Evolutionary conservation across 208 protist genomes (phyloP).

Genomic region (Trypanosoma rangeli): DNA sequence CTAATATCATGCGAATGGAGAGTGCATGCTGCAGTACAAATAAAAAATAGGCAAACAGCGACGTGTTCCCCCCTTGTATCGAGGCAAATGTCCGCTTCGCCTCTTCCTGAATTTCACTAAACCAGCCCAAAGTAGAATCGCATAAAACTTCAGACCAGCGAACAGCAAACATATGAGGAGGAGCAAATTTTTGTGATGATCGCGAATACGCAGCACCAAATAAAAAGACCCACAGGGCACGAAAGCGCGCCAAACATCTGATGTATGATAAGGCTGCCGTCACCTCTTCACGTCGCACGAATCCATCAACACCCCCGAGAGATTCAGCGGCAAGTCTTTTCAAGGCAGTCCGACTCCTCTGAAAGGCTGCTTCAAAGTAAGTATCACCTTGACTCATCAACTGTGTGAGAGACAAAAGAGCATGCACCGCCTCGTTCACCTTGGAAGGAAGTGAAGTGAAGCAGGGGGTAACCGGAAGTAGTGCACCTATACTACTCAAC

Average conservation of each 20-base stretch:
- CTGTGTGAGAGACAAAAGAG: slow-evolving; percentile 17
- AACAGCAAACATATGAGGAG: slow-evolving; percentile 72
- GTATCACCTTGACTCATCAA: slow-evolving; percentile 2
- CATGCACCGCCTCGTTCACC: slow-evolving; percentile 14
- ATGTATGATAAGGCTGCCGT: slow-evolving; percentile 36
- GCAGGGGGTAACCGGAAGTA: background rate
- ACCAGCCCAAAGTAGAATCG: slow-evolving; percentile 42
- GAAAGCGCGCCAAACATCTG: slow-evolving; percentile 52
- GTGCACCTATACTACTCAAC: slow-evolving; percentile 12
- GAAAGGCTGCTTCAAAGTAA: slow-evolving; percentile 22
- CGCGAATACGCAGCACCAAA: slow-evolving; percentile 47
- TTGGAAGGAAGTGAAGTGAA: slow-evolving; percentile 5
- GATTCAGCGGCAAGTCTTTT: slow-evolving; percentile 5
- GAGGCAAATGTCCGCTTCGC: slow-evolving; percentile 37
- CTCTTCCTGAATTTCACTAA: slow-evolving; percentile 35
- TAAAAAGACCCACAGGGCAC: slow-evolving; percentile 59
- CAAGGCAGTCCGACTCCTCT: slow-evolving; percentile 2
- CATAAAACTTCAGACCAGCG: slow-evolving; percentile 51
- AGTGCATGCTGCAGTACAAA: slow-evolving; percentile 60
- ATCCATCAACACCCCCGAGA: background rate
- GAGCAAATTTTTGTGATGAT: slow-evolving; percentile 10
- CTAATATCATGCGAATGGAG: slow-evolving; percentile 39
- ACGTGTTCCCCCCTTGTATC: slow-evolving; percentile 42
- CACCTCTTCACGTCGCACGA: slow-evolving; percentile 17
- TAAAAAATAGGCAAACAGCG: slow-evolving; percentile 58